Evolutionary conservation across 495 filamentous ascomycete genomes (phyloP), one percentile per base, ranked within the genome.

Genomic region (Penicillium angulare): DNA sequence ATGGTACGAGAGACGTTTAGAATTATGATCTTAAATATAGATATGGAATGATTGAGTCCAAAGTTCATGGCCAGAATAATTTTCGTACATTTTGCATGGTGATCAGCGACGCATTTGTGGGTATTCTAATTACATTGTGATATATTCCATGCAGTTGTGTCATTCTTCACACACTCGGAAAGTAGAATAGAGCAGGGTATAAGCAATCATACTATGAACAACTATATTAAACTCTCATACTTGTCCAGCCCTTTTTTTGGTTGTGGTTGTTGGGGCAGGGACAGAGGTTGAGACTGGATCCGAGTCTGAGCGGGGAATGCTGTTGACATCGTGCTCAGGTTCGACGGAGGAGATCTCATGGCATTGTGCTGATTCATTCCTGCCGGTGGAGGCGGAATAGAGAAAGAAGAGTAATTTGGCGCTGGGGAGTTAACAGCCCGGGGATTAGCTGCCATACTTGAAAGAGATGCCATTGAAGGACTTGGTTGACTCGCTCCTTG

Each of bases 191-290:
- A n/a, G n/a, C n/a, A n/a, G n/a, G n/a, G n/a, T n/a, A n/a, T n/a
- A n/a, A n/a, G n/a, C 34, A 38, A 15, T 38, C 8, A 38, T 16
- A 38, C 16, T 15, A 20, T 35, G 5, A 13, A 16, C 20, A n/a
- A n/a, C 64, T 41, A 95, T 49, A 95, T 61, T 56, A 95, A 71
- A 66, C 89, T 93, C 59, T 89, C 85, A 58, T 89, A 95, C 59
- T 85, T 86, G 65, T 90, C 88, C 61, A 95, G 69, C 7, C 87
- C 88, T 52, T 81, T 73, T 35, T 71, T 67, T 44, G 68, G 69
- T 24, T 34, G 47, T 45, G 55, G 56, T 15, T 76, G 53, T 71
- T 73, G 53, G 33, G 36, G 24, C 53, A 38, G 56, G 24, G 49
- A 42, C 43, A 56, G 63, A 20, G 77, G 53, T 71, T 73, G 53